A percentile compares a stretch with the other conserved stretches of the same genome.
phyloP scores from a whole-genome alignment of 2,329 filamentous ascomycete species.

The Magnaporthiopsis rhizophila region DNA sequence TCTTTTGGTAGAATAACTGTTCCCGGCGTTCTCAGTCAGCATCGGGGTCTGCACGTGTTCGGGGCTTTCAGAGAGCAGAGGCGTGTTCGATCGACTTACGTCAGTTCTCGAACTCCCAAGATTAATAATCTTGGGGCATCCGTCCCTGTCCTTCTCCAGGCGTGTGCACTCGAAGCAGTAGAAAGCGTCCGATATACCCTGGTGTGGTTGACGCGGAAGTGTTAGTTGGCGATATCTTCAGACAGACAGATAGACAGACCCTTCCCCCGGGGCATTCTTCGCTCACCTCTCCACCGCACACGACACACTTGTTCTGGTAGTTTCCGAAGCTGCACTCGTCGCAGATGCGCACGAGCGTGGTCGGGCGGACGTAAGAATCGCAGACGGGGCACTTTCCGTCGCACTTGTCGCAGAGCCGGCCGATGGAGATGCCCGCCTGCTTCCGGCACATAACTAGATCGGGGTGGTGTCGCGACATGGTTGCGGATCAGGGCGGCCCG shows the following conservation, averaged over 20 bases:
- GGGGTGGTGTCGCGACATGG: constrained; percentile 90
- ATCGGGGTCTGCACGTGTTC: constrained; percentile 4
- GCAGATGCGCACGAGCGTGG: constrained; percentile 94
- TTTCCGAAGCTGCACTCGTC: constrained; percentile 99
- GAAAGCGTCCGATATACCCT: constrained; percentile 92
- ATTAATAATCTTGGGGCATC: constrained; percentile 99
- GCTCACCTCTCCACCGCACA: constrained; percentile 75
- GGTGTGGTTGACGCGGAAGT: neutral
- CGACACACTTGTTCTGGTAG: constrained; percentile 99
- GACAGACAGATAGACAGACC: neutral
- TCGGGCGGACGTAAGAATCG: constrained; percentile 97
- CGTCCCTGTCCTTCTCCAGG: constrained; percentile 92
- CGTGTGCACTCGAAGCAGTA: constrained; percentile 99
- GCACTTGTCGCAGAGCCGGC: constrained; percentile 98
- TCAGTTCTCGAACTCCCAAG: constrained; percentile 92
- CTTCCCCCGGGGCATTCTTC: too few species aligned
- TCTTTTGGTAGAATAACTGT: constrained; percentile 58
- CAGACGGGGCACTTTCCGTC: constrained; percentile 99
- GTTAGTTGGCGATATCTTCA: neutral
- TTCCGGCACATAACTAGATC: constrained; percentile 99
- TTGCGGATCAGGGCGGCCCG: neutral
- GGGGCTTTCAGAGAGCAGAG: constrained; percentile 2
- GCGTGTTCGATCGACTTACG: constrained; percentile 48
- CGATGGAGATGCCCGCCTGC: constrained; percentile 94
- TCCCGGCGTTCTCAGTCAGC: constrained; percentile 17